Conservation (phyloP, 1,284 basidiomycete genomes). For the Microstroma glucosiphilum region DNA sequence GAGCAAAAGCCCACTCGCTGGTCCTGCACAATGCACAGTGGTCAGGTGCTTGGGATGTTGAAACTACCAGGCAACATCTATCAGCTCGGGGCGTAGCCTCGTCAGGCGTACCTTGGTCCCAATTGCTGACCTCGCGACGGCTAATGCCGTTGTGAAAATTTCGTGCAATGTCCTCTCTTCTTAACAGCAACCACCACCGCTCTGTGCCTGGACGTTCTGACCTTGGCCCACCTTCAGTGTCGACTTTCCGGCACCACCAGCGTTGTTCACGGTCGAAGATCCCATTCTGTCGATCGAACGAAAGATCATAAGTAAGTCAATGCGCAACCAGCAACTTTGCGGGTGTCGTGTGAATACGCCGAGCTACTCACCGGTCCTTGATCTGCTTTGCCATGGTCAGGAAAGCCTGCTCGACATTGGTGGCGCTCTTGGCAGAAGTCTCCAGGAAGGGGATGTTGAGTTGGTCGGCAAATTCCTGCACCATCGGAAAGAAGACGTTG, state of each 20-base stretch:
- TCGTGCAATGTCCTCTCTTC: background rate
- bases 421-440: slow-evolving; percentile 54
- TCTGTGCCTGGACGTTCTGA: slow-evolving; percentile 42
- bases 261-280: slow-evolving; percentile 42
- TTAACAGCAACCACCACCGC: slow-evolving; percentile 45
- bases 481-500: background rate
- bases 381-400: slow-evolving; percentile 54
- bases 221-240: slow-evolving; percentile 48
- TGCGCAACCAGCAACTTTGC: background rate
- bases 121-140: too few species aligned
- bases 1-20: too few species aligned
- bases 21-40: too few species aligned
- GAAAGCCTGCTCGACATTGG: slow-evolving; percentile 55
- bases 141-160: too few species aligned
- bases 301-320: background rate
- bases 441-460: slow-evolving; percentile 53
- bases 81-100: too few species aligned
- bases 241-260: slow-evolving; percentile 40
- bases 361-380: slow-evolving; percentile 42
- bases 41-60: too few species aligned
- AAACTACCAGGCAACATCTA: too few species aligned
- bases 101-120: too few species aligned
- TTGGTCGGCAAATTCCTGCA: slow-evolving; percentile 41
- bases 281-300: slow-evolving; percentile 29
- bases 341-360: background rate